Evolutionary conservation across 805 yeast species (phyloP), one percentile per base, ranked within the genome.

Genomic region (Candida michaelii): DNA sequence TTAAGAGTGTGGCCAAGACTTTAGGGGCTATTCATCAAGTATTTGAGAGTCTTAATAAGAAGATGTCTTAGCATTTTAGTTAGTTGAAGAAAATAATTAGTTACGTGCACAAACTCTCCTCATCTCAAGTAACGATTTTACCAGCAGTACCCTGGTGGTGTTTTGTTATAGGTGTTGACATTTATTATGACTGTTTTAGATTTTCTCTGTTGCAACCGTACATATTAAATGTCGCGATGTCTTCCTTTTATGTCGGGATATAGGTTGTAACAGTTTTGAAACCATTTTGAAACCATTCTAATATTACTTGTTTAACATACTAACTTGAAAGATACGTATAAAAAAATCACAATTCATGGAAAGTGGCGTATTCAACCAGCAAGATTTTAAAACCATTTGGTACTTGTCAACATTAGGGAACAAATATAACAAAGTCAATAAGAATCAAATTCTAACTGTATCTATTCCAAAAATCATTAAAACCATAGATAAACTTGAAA

Each of bases 391-490:
- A 31, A 43, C 45, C 10, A 27, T 48, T 5, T 45, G 52, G 49
- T 36, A 39, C 19, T 39, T 48, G 15, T 36, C 47, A 3, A 43
- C 45, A 2, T 19, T 43, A 16, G 48, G 48, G 3, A 32, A 19
- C 24, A 34, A 21, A 5, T 30, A 36, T 13, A 37, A 34, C 13
- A 35, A 36, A 21, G 10, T 39, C 10, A 42, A 27, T 24, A 45
- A 33, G 34, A 23, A 7, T 2, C 40, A 38, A 9, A 24, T 48
- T 3, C 11, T 43, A 18, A 16, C 32, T 21, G 32, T 43, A 17
- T 45, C 74, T 1, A 71, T 79, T 16, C 76, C 80, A 1, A 49
- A 54, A 2, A 59, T 69, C 2, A 77, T 82, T 51, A 45, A 50
- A 3, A 50, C 36, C 19, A 37, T 48, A 2, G 32, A 37, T 7